These are phyloP conservation scores for Durio zibethinus DNA, from an alignment of 345 rosid genomes.

Conservation along the genomic window DNA sequence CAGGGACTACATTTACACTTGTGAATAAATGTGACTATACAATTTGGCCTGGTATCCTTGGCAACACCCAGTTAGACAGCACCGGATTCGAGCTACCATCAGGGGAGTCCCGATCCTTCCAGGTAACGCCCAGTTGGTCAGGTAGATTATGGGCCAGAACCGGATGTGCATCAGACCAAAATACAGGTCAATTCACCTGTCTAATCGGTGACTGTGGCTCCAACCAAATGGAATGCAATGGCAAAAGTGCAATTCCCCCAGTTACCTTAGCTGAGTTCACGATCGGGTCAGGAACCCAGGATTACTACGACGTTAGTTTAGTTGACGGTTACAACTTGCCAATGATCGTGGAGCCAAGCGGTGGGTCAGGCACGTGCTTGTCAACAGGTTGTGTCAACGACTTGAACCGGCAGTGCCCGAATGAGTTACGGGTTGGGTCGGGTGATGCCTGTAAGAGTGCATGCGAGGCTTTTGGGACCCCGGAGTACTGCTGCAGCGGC, in stretches of 20 bases:
- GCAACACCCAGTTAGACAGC: constrained; percentile 38
- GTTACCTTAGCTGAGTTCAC: constrained; percentile 68
- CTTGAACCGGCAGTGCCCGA: constrained; percentile 56
- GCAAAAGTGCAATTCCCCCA: constrained; percentile 55
- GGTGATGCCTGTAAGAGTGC: constrained; percentile 68
- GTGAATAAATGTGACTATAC: constrained; percentile 54
- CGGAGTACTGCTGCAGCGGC: constrained; percentile 68
- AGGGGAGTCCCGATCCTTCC: constrained; percentile 42
- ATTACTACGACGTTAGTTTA: constrained; percentile 62
- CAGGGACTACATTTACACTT: constrained; percentile 51
- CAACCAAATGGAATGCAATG: constrained; percentile 59
- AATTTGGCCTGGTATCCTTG: constrained; percentile 74
- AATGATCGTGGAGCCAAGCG: constrained; percentile 47
- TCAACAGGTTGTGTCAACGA: constrained; percentile 63
- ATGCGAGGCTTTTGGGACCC: constrained; percentile 60
- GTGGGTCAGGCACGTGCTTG: constrained; percentile 51
- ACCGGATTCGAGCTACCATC: constrained; percentile 54
- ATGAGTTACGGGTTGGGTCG: constrained; percentile 42
- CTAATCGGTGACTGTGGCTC: constrained; percentile 68
- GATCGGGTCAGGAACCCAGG: constrained; percentile 58
- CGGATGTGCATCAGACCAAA: constrained; percentile 43
- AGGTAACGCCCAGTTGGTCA: constrained; percentile 57
- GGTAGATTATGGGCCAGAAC: constrained; percentile 78
- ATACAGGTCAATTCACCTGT: constrained; percentile 47
- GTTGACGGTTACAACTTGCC: constrained; percentile 72